Base-by-base conservation (phyloP, 805 yeast genomes). In the Saccharomycopsis sp. region DNA sequence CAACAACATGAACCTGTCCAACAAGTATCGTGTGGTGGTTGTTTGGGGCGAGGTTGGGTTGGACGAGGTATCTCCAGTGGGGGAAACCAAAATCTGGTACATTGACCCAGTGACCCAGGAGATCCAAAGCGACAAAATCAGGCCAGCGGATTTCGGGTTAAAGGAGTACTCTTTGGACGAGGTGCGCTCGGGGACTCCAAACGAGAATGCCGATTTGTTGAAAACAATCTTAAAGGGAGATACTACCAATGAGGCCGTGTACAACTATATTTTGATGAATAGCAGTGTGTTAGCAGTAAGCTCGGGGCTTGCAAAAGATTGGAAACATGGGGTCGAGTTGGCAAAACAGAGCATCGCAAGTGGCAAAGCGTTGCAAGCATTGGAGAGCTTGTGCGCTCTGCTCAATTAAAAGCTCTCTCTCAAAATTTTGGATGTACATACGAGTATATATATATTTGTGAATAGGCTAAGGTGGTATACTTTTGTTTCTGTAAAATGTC, bases 41-140 rank as follows among this genome's bases (percentile, higher is more conserved):
- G 99, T 92, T 15, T 89, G 83, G 76, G 99, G 99, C 9, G 78
- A 78, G 39, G 75, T 83, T 36, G 95, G 96, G 0, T 65, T 92
- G 22, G 99, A 92, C 56, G 98, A 92, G 62, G 82, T 92, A 26
- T 80, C 96, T 2, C 96, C 96, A 2, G 74, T 80, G 22, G 97
- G 96, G 0, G 60, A 65, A 41, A 80, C 96, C 2, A 73, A 74
- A 42, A 75, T 80, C 46, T 92, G 99, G 99, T 65, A 69, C 39
- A 72, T 80, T 1, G 66, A 65, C 38, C 63, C 68, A 27, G 53
- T 56, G 10, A 55, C 65, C 2, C 73, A 69, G 0, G 53, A 58
- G 17, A 64, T 74, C 20, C 59, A 66, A 6, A 60, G 60, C 15
- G 67, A 68, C 35, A 65, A 61, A 31, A 49, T 83, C 2, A 63